A percentile compares a stretch with the other conserved stretches of the same genome.
phyloP scores from a whole-genome alignment of 73 alveolate species.

The Paramecium sonneborni region DNA sequence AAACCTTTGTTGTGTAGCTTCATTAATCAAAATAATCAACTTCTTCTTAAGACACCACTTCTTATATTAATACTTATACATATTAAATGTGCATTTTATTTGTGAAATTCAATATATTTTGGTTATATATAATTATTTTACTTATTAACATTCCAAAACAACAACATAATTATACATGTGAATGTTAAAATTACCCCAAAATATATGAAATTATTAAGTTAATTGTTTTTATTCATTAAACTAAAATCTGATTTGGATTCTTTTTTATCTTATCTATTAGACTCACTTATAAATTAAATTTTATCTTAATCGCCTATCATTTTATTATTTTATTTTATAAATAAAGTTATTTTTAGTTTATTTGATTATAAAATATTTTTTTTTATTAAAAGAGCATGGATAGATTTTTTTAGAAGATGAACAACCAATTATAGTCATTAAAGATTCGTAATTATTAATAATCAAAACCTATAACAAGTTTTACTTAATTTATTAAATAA shows the following conservation, averaged over 20 bases:
- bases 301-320: constrained; percentile 19
- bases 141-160: not conserved
- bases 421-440: not conserved
- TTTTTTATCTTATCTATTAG: not conserved
- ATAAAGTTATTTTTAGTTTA: not conserved
- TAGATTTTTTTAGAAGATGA: not conserved
- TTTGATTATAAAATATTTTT: no score
- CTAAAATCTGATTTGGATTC: not conserved
- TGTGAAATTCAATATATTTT: not conserved
- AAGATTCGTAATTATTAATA: not conserved
- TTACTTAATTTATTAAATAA: not conserved
- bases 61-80: not conserved
- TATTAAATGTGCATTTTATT: not conserved
- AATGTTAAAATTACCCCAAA: not conserved
- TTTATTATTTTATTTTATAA: not conserved
- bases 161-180: not conserved
- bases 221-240: not conserved
- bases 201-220: not conserved
- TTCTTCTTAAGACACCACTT: not conserved
- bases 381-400: no score
- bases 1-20: not conserved
- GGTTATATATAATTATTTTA: not conserved
- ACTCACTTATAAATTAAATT: not conserved
- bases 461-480: not conserved
- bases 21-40: not conserved